phyloP scores from a whole-genome alignment of 176 grass and related monocot genomes.

The Oryza punctata region DNA sequence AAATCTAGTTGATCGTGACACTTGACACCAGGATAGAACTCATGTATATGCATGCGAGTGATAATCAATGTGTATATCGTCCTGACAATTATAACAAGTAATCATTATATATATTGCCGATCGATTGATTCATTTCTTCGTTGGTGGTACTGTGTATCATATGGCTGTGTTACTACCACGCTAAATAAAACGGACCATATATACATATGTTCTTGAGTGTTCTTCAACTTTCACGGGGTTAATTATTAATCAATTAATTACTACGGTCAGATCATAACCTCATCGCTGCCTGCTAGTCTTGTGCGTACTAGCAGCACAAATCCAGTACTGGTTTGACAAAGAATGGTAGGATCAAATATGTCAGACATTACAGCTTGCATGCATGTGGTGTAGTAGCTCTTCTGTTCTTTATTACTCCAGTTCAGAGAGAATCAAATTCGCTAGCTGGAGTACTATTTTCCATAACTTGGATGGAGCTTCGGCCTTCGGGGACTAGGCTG shows the following conservation, averaged over 20 bases:
- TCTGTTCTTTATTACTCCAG: neutral
- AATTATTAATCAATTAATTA: conserved; percentile 1
- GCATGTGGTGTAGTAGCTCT: neutral
- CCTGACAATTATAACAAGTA: neutral
- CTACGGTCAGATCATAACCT: neutral
- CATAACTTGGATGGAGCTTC: neutral
- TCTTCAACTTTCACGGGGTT: neutral
- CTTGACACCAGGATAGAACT: neutral
- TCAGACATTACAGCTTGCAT: neutral
- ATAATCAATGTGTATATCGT: neutral
- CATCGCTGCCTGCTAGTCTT: neutral
- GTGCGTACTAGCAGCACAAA: neutral
- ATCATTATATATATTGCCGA: neutral
- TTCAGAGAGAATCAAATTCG: neutral
- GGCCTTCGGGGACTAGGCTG: neutral
- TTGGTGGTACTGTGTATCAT: neutral
- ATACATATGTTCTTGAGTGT: neutral
- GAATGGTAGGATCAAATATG: neutral
- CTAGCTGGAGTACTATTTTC: neutral
- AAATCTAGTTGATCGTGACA: neutral
- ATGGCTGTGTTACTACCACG: neutral
- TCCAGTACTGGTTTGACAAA: neutral
- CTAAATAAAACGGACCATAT: neutral
- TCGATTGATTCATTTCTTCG: no score
- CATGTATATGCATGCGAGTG: neutral